phyloP scores from a whole-genome alignment of 805 yeast genomes.

The Dipodascopsis tothii region DNA sequence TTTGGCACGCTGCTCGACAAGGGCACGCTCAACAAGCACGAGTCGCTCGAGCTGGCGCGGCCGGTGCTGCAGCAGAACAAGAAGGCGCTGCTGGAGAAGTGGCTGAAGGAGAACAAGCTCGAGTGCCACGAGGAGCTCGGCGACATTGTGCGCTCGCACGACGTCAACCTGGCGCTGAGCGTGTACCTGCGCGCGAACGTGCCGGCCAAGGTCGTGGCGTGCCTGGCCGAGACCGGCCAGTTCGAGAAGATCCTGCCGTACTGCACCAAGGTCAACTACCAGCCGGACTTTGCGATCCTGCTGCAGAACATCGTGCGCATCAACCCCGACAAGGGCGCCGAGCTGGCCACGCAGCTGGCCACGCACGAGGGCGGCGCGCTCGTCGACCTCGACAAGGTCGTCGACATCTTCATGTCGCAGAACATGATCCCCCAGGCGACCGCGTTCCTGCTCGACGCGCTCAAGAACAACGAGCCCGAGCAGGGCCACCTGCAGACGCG shows the following conservation, averaged over 20 bases:
- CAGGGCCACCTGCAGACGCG: conserved; percentile 95
- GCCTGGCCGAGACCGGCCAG: conserved; percentile 91
- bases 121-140: conserved; percentile 96
- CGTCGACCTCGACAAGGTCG: conserved; percentile 74
- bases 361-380: conserved; percentile 52
- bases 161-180: conserved; percentile 77
- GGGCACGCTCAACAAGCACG: conserved; percentile 86
- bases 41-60: conserved; percentile 87
- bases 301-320: conserved; percentile 85
- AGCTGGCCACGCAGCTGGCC: conserved; percentile 83
- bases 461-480: conserved; percentile 86
- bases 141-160: conserved; percentile 86
- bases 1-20: conserved; percentile 85
- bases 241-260: conserved; percentile 92
- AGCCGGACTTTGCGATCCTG: conserved; percentile 83
- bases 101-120: conserved; percentile 91
- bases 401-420: conserved; percentile 91
- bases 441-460: conserved; percentile 88
- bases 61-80: conserved; percentile 95
- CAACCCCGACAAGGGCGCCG: conserved; percentile 97
- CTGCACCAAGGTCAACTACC: conserved; percentile 79
- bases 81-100: conserved; percentile 86
- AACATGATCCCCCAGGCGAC: conserved; percentile 96
- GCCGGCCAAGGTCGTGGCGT: conserved; percentile 82
- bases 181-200: conserved; percentile 78